A percentile compares a stretch with the other conserved stretches of the same genome.
phyloP scores from a whole-genome alignment of 2,329 filamentous ascomycete species.

The Tolypocladium pustulatum region DNA sequence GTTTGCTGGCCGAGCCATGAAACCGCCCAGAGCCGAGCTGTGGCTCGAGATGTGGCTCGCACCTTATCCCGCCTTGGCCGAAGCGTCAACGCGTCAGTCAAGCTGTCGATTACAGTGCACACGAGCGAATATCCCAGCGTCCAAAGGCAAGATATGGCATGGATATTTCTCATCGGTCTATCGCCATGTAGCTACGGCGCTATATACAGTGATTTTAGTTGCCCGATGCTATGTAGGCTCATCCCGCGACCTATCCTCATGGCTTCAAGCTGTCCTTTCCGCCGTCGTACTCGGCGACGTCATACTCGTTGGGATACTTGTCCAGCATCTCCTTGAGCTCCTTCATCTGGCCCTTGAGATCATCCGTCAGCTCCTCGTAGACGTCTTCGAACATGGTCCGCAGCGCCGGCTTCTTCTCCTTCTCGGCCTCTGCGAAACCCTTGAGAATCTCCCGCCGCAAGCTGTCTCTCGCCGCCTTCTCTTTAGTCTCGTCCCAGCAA shows the following conservation, averaged over 20 bases:
- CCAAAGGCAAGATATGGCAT: neutral
- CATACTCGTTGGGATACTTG: constrained; percentile 87
- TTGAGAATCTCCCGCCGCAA: constrained; percentile 67
- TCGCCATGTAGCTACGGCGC: neutral
- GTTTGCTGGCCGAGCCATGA: neutral
- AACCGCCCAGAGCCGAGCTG: neutral
- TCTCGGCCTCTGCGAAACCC: constrained; percentile 76
- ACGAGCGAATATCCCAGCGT: neutral
- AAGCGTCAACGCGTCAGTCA: neutral
- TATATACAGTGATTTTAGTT: neutral
- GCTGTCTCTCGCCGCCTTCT: constrained; percentile 58
- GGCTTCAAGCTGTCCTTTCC: constrained; percentile 53
- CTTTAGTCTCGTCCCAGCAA: constrained; percentile 76
- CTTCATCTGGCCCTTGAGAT: constrained; percentile 58
- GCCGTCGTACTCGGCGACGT: constrained; percentile 64
- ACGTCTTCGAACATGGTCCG: constrained; percentile 73
- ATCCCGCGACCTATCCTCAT: constrained; percentile 2
- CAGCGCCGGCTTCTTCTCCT: constrained; percentile 67
- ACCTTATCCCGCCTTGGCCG: neutral
- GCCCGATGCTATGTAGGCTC: neutral
- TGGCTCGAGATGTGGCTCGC: neutral
- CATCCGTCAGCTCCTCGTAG: constrained; percentile 78
- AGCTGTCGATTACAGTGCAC: neutral
- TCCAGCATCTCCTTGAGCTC: constrained; percentile 70
- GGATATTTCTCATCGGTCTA: neutral